Percentiles rank a stretch among this genome's conserved stretches.
phyloP scores from a whole-genome alignment of 257 asterid genomes.

The Nicotiana knightiana region DNA sequence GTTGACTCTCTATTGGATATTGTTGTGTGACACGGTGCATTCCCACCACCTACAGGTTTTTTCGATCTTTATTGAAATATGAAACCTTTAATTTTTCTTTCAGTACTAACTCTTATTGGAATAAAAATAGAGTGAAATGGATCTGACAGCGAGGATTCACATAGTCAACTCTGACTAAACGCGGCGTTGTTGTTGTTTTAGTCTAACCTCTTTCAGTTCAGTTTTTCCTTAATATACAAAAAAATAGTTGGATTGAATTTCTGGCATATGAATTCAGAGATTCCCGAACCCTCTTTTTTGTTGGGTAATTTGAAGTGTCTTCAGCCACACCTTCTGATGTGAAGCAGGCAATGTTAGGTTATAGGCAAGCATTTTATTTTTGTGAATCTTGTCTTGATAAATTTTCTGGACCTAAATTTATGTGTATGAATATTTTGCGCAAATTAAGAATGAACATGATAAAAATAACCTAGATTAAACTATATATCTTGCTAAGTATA shows the following conservation, averaged over 20 bases:
- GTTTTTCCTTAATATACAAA: neutral
- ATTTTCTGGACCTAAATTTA: too few species aligned
- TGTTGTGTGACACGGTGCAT: neutral
- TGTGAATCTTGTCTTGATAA: too few species aligned
- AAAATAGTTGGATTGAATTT: neutral
- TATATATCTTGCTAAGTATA: too few species aligned
- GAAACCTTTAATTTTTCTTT: neutral
- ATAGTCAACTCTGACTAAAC: neutral
- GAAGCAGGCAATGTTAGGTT: too few species aligned
- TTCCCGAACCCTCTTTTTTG: too few species aligned
- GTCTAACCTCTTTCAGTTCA: neutral
- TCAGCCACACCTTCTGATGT: too few species aligned
- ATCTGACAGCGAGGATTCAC: neutral
- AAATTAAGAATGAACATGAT: too few species aligned
- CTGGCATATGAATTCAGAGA: neutral
- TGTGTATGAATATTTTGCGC: too few species aligned
- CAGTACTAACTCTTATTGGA: neutral
- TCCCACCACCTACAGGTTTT: neutral
- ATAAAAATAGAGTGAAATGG: neutral
- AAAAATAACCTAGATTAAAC: too few species aligned
- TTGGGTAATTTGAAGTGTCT: too few species aligned
- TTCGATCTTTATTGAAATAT: neutral
- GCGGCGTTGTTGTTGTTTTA: neutral
- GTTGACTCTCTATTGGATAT: neutral
- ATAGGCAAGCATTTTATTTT: too few species aligned